A percentile compares a stretch with the other conserved stretches of the same genome.
These are phyloP conservation scores for Geotrichum siamense DNA, from an alignment of 1,139 yeast species.

Conservation along the genomic window DNA sequence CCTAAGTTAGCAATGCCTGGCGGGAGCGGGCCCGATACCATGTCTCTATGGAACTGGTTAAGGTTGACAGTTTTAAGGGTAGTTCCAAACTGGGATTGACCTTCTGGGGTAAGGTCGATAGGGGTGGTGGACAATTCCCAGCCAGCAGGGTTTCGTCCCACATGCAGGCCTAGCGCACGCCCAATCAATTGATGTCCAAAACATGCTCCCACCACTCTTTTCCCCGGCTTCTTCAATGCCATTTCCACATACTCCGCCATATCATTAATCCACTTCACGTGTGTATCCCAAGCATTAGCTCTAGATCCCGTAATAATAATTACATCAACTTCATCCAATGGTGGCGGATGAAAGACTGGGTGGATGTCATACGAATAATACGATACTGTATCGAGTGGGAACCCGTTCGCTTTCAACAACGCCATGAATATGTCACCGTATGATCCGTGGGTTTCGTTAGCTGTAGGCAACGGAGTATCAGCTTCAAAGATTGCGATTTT, in stretches of 20 bases:
- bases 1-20: slow-evolving; percentile 36
- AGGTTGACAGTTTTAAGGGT: slow-evolving; percentile 31
- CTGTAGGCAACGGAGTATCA: slow-evolving; percentile 28
- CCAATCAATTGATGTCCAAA: slow-evolving; percentile 82
- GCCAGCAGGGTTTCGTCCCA: slow-evolving; percentile 52
- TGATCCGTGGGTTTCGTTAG: slow-evolving; percentile 24
- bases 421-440: slow-evolving; percentile 34
- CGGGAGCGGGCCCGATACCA: slow-evolving; percentile 46
- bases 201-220: slow-evolving; percentile 46
- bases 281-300: slow-evolving; percentile 46
- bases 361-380: neutral
- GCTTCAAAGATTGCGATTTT: slow-evolving; percentile 30
- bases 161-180: slow-evolving; percentile 54
- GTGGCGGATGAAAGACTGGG: slow-evolving; percentile 2
- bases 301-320: slow-evolving; percentile 62
- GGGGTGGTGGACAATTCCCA: slow-evolving; percentile 67
- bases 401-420: neutral
- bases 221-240: slow-evolving; percentile 28
- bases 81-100: neutral
- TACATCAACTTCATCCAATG: slow-evolving; percentile 34
- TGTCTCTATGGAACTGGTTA: slow-evolving; percentile 65
- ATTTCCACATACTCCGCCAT: slow-evolving; percentile 39
- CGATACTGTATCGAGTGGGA: neutral
- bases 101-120: slow-evolving; percentile 40
- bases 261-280: slow-evolving; percentile 46